Evolutionary conservation across 495 filamentous ascomycete species (phyloP), one percentile per base, ranked within the genome.

Genomic region (Letharia columbiana): DNA sequence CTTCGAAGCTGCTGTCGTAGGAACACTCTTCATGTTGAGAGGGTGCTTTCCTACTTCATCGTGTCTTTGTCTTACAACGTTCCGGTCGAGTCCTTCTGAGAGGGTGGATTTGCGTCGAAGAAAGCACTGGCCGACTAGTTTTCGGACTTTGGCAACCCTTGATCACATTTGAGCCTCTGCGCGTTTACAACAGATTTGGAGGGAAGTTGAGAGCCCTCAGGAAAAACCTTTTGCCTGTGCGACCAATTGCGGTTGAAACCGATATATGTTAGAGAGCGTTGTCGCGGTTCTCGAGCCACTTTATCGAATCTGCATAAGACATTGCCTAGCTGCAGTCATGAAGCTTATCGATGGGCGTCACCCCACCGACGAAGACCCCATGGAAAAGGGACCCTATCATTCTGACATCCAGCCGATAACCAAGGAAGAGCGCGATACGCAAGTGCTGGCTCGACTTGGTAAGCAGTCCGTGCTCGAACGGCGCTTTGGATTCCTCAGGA

Each of bases 391-490:
- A 9, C 62, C 50, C 20, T 64, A 57, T 44, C 37, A 45, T 54
- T 64, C 62, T 40, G 62, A 64, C 18, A 45, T 64, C 35, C 49
- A 58, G 40, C 62, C 62, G 4, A 17, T 64, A 11, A 58, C 62
- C 18, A 64, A 64, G 17, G 62, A 35, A 31, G 70, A 76, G 60
- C 74, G 71, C 56, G 81, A 84, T 66, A 76, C 78, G 59, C 70
- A 74, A 18, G 68, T 76, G 6, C 68, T 84, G 44, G 77, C 76
- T 17, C 76, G 77, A 6, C 72, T 85, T 60, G 82, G 82, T 2
- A 83, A 84, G 68, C 81, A 80, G 56, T 75, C 77, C 1, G 78
- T 83, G 20, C 71, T 84, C 50, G 80, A 77, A 72, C 74, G 80
- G 60, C 76, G 75, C 58, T 83, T 80, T 67, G 74, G 74, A 31